Evolutionary conservation across 495 filamentous ascomycete genomes (phyloP), one percentile per base, ranked within the genome.

Genomic region (Talaromyces ruber): DNA sequence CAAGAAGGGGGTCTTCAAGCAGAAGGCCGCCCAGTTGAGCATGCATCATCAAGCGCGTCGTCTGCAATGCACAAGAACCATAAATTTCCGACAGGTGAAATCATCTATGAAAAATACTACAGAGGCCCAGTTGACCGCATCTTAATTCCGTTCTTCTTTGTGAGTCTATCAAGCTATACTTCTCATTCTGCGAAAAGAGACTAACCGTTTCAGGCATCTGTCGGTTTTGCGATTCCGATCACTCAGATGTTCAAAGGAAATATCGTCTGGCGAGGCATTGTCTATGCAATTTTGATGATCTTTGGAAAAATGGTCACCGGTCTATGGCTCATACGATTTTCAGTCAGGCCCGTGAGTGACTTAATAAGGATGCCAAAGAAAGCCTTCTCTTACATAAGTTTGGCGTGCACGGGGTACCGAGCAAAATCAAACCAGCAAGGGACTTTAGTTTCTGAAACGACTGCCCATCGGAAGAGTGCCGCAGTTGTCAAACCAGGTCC

Each of bases 141-240:
- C 2, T 73, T 94, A 0, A 82, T 83, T 25, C 88, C 90, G 0
- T 81, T 91, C 55, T 93, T 94, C 74, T 95, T 94, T 65, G 86
- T 84, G 67, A 72, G 80, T 70, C 3, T 29, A 30, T n/a, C 8
- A 39, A 21, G 52, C 11, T 8, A 11, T 29, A 6, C 2, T 22
- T 28, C 14, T 14, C 37, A 34, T 56, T 22, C 37, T 62, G 29
- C 59, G 1, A 8, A n/a, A 18, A 34, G 51, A 54, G 28, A 5
- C 51, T 43, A 32, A 64, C 39, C 45, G 30, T 34, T 3, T 34
- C 6, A 83, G 81, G 85, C 88, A 21, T 90, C 87, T 0, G 88
- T 93, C 43, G 89, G 90, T 1, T 92, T 93, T 65, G 84, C 88
- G 0, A 88, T 95, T 21, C 89, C 90, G 0, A 86, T 93, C 37